Percentiles rank a stretch among this genome's conserved stretches.
These are phyloP conservation scores for Tillandsia fasciculata DNA, from an alignment of 176 grass and related monocot species.

Conservation along the genomic window DNA sequence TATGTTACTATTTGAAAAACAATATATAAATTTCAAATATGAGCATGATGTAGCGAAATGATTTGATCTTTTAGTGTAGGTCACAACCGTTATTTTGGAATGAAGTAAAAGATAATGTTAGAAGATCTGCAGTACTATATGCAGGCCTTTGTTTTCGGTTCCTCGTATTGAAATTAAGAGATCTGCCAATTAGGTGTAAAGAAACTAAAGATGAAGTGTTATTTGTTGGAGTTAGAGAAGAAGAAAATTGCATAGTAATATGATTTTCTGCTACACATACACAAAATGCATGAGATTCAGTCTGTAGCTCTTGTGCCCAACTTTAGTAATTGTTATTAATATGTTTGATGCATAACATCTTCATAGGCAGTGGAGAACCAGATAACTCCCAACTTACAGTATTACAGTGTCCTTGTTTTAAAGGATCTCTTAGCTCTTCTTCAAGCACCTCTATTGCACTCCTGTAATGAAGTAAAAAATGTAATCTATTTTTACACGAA, in stretches of 20 bases:
- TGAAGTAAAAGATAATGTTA: too few species aligned
- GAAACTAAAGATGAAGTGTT: too few species aligned
- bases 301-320: background rate
- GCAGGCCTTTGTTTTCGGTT: too few species aligned
- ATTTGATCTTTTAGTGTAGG: background rate
- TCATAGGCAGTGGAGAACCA: background rate
- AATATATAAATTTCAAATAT: too few species aligned
- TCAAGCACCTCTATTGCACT: conserved; percentile 84
- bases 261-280: too few species aligned
- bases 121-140: background rate
- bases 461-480: conserved; percentile 36
- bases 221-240: too few species aligned
- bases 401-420: conserved; percentile 27
- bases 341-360: background rate
- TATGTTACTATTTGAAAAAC: too few species aligned
- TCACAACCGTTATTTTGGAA: background rate
- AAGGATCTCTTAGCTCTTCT: conserved; percentile 40
- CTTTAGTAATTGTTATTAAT: background rate
- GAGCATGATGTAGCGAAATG: too few species aligned
- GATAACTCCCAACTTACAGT: conserved; percentile 39
- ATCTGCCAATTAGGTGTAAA: too few species aligned
- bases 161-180: too few species aligned
- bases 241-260: too few species aligned
- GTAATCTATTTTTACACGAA: too few species aligned
- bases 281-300: background rate